Percentiles rank a stretch among this genome's conserved stretches.
phyloP scores from a whole-genome alignment of 2,329 filamentous ascomycete species.

The Talaromyces pinophilus region DNA sequence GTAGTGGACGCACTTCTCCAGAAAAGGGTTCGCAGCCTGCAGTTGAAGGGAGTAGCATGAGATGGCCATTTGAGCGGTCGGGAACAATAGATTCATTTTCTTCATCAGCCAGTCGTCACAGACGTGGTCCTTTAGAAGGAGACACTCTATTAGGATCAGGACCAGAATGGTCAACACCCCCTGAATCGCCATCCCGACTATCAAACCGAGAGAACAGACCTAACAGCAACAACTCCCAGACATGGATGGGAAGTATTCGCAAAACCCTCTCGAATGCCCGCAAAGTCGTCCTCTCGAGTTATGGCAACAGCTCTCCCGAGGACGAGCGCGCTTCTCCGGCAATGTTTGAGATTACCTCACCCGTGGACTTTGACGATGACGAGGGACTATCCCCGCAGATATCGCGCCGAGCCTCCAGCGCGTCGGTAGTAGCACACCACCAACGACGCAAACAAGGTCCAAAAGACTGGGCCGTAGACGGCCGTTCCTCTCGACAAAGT shows the following conservation, averaged over 20 bases:
- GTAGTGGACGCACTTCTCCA: slow-evolving; percentile 31
- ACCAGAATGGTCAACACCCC: slow-evolving; percentile 31
- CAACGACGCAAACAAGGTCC: slow-evolving; percentile 54
- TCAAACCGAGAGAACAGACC: slow-evolving; percentile 19
- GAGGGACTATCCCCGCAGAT: slow-evolving; percentile 31
- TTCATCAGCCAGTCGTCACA: slow-evolving; percentile 53
- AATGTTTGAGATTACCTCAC: slow-evolving; percentile 24
- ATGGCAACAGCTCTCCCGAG: not conserved
- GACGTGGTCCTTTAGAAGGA: slow-evolving; percentile 54
- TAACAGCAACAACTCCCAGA: slow-evolving; percentile 44
- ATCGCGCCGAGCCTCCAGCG: slow-evolving; percentile 51
- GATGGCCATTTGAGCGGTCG: slow-evolving; percentile 38
- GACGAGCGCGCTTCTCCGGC: slow-evolving; percentile 9
- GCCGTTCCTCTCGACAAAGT: slow-evolving; percentile 19
- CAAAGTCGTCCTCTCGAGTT: slow-evolving; percentile 24
- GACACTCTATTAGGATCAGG: slow-evolving; percentile 53
- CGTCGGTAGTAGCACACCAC: slow-evolving; percentile 45
- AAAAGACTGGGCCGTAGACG: slow-evolving; percentile 53
- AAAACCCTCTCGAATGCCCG: slow-evolving; percentile 59
- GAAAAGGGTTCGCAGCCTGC: slow-evolving; percentile 30
- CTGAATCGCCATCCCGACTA: slow-evolving; percentile 27
- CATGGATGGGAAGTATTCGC: slow-evolving; percentile 69
- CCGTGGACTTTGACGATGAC: slow-evolving; percentile 26
- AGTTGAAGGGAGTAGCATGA: slow-evolving; percentile 29
- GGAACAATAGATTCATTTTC: slow-evolving; percentile 53